Conservation (phyloP, 2,329 filamentous ascomycete genomes). For the Neofusicoccum laricinum region DNA sequence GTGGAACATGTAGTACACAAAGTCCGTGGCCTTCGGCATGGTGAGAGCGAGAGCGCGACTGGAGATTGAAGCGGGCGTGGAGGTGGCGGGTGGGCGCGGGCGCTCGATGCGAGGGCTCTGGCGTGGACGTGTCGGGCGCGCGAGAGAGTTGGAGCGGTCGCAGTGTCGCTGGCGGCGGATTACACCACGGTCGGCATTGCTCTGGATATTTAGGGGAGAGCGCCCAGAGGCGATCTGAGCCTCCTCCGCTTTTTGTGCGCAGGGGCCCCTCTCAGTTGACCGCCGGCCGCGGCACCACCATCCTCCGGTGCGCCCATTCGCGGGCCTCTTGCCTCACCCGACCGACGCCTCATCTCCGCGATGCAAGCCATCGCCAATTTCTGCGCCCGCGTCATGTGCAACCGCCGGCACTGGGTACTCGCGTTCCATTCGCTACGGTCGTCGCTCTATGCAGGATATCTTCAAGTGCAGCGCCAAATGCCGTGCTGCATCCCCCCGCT, state of each 20-base stretch:
- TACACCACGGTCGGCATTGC: neutral
- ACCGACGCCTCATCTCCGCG: neutral
- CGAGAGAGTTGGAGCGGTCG: neutral
- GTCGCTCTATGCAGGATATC: neutral
- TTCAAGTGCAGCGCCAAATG: neutral
- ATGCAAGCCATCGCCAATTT: neutral
- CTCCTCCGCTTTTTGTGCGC: constrained; percentile 11
- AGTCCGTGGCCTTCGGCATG: constrained; percentile 44
- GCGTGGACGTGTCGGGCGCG: neutral
- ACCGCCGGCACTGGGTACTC: neutral
- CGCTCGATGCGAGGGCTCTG: neutral
- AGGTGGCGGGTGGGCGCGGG: neutral
- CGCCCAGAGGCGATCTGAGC: constrained; percentile 6
- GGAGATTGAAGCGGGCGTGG: neutral
- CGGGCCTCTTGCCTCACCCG: neutral
- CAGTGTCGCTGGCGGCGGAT: neutral
- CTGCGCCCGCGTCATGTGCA: neutral
- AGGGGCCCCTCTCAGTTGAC: neutral
- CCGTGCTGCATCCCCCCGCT: neutral
- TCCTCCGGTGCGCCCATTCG: neutral
- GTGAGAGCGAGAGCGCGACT: constrained; percentile 13
- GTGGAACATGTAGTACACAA: constrained; percentile 72
- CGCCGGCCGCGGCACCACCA: neutral
- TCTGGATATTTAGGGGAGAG: constrained; percentile 6
- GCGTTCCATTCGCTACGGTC: neutral